Evolutionary conservation across 2,329 filamentous ascomycete species (phyloP).

Genomic region (Penicillium sp.): DNA sequence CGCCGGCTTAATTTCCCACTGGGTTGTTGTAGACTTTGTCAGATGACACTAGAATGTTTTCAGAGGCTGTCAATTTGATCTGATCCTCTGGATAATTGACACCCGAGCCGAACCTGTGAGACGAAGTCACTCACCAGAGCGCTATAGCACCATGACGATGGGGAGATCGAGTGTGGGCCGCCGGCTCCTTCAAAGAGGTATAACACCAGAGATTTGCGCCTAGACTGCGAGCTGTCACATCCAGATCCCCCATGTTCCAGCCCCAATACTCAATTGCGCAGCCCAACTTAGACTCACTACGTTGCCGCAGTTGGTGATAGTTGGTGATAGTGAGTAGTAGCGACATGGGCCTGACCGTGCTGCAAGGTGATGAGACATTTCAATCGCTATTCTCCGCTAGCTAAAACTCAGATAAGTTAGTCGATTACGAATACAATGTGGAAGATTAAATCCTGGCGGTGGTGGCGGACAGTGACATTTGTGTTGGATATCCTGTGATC

Average conservation of each 20-base stretch:
- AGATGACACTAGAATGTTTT: background rate
- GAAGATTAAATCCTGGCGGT: background rate
- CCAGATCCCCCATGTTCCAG: background rate
- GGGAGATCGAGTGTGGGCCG: background rate
- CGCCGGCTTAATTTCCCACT: background rate
- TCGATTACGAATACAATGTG: background rate
- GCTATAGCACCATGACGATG: background rate
- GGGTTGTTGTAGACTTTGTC: background rate
- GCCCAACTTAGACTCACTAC: slow-evolving; percentile 11
- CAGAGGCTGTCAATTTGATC: background rate
- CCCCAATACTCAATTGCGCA: slow-evolving; percentile 1
- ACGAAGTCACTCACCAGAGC: background rate
- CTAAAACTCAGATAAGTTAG: background rate
- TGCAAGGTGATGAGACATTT: slow-evolving; percentile 16
- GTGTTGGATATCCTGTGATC: slow-evolving; percentile 1
- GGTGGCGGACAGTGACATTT: background rate
- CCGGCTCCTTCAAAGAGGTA: background rate
- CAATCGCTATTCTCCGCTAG: background rate
- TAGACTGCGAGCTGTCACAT: background rate
- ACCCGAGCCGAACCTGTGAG: background rate
- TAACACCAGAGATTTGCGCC: background rate
- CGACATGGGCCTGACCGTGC: slow-evolving; percentile 11
- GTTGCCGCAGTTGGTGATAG: slow-evolving; percentile 37
- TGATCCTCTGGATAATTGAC: background rate
- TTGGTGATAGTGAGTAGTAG: slow-evolving; percentile 37